Conservation (phyloP, 1,284 basidiomycete genomes). For the Xerocomus minutiporus region DNA sequence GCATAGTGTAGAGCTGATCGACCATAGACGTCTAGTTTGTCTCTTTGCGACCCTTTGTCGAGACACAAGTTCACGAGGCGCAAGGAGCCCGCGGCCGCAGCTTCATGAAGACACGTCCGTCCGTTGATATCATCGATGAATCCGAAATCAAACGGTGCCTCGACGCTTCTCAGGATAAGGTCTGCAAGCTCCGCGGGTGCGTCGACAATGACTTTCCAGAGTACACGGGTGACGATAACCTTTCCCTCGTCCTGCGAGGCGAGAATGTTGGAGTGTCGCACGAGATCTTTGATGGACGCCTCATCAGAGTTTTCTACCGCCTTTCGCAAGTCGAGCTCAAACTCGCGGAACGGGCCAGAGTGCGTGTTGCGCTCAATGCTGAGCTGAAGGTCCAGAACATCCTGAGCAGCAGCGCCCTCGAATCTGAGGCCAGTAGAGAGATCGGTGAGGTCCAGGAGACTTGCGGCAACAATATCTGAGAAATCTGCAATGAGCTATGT, state of each 20-base stretch:
- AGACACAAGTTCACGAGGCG: constrained; percentile 85
- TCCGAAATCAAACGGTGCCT: constrained; percentile 76
- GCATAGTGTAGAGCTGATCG: constrained; percentile 95
- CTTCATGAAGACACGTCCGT: constrained; percentile 92
- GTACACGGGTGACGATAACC: constrained; percentile 73
- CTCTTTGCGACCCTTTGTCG: constrained; percentile 61
- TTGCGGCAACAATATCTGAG: constrained; percentile 91
- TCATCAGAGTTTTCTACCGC: constrained; percentile 62
- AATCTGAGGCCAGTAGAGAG: constrained; percentile 70
- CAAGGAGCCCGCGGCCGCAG: constrained; percentile 79
- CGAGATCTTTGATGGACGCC: constrained; percentile 62
- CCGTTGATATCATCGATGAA: constrained; percentile 98
- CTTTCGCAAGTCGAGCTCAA: constrained; percentile 81
- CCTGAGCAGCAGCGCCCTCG: constrained; percentile 55
- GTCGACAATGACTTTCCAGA: constrained; percentile 88
- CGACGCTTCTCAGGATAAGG: constrained; percentile 66
- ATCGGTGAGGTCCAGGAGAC: constrained; percentile 89
- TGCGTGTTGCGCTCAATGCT: constrained; percentile 57
- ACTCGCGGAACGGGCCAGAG: constrained; percentile 75
- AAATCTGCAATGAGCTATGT: constrained; percentile 84
- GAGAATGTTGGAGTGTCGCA: constrained; percentile 67
- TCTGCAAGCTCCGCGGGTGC: constrained; percentile 71
- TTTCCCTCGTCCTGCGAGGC: constrained; percentile 54
- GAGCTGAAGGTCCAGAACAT: constrained; percentile 70
- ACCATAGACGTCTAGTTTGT: constrained; percentile 83